Percentiles rank a stretch among this genome's conserved stretches.
Conservation (phyloP, 176 grass and related monocot species). For the Otatea glauca region DNA sequence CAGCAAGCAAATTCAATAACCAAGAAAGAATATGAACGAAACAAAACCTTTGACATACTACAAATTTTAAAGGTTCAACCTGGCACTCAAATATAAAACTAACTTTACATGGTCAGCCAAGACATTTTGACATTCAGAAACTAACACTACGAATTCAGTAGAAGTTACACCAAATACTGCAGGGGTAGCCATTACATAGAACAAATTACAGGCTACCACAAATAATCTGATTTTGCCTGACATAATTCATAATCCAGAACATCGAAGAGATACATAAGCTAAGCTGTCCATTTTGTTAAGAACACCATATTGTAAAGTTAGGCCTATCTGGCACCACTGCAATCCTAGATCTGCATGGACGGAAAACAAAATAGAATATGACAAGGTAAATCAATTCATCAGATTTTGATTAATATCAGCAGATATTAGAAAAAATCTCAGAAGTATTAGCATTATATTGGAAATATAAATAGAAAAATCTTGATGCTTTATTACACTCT, state of each 20-base stretch:
- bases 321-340: slow-evolving; percentile 63
- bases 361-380: not conserved
- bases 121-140: slow-evolving; percentile 42
- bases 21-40: not conserved
- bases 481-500: not conserved
- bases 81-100: slow-evolving; percentile 49
- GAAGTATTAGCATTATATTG: not conserved
- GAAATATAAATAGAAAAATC: not conserved
- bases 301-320: slow-evolving; percentile 66
- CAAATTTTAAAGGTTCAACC: slow-evolving; percentile 9
- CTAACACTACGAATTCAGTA: slow-evolving; percentile 47
- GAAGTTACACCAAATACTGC: slow-evolving; percentile 47
- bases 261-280: slow-evolving; percentile 47
- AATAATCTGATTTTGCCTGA: slow-evolving; percentile 53
- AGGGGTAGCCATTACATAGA: slow-evolving; percentile 42
- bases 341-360: slow-evolving; percentile 55
- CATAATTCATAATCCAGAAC: slow-evolving; percentile 47
- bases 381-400: not conserved
- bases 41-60: not conserved
- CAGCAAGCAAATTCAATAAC: not conserved
- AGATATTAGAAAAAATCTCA: slow-evolving; percentile 1
- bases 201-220: slow-evolving; percentile 60
- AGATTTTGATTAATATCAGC: not conserved
- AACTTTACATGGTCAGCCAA: slow-evolving; percentile 58
- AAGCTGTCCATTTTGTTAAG: slow-evolving; percentile 67